Conservation (phyloP, 352 stramenopile species). For the Phytophthora fragariaefolia region DNA sequence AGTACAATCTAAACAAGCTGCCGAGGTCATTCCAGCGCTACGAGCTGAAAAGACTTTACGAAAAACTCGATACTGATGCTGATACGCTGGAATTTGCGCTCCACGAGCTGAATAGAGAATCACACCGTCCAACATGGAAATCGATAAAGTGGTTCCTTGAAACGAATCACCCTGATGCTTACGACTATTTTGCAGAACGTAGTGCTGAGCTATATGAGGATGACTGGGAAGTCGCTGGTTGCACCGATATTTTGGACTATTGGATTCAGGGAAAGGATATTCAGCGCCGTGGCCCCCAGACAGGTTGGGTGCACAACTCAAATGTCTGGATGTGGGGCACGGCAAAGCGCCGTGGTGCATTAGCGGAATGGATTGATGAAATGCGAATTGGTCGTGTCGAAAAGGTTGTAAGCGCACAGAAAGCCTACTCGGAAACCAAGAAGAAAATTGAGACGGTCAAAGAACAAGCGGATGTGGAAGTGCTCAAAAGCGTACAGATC, state of each 20-base stretch:
- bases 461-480: slow-evolving; percentile 36
- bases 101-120: slow-evolving; percentile 15
- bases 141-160: slow-evolving; percentile 43
- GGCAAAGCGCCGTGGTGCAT: slow-evolving; percentile 28
- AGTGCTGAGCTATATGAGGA: slow-evolving; percentile 31
- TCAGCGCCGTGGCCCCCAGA: slow-evolving; percentile 5
- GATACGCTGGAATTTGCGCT: slow-evolving; percentile 24
- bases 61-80: slow-evolving; percentile 38
- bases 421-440: slow-evolving; percentile 35
- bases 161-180: slow-evolving; percentile 35
- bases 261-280: slow-evolving; percentile 47
- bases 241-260: slow-evolving; percentile 42
- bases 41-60: slow-evolving; percentile 43
- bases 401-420: slow-evolving; percentile 39
- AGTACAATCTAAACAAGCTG: slow-evolving; percentile 45
- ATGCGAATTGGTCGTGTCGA: slow-evolving; percentile 27
- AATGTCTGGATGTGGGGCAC: slow-evolving; percentile 46
- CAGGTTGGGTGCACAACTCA: slow-evolving; percentile 24
- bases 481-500: slow-evolving; percentile 50
- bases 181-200: slow-evolving; percentile 38
- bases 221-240: slow-evolving; percentile 45
- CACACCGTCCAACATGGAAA: slow-evolving; percentile 37
- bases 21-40: slow-evolving; percentile 30
- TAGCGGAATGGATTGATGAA: slow-evolving; percentile 32
- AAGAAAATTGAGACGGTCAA: slow-evolving; percentile 41